Evolutionary conservation across 169 alveolate species (phyloP), one percentile per base, ranked within the genome.

Genomic region (Cryptosporidium ryanae): DNA sequence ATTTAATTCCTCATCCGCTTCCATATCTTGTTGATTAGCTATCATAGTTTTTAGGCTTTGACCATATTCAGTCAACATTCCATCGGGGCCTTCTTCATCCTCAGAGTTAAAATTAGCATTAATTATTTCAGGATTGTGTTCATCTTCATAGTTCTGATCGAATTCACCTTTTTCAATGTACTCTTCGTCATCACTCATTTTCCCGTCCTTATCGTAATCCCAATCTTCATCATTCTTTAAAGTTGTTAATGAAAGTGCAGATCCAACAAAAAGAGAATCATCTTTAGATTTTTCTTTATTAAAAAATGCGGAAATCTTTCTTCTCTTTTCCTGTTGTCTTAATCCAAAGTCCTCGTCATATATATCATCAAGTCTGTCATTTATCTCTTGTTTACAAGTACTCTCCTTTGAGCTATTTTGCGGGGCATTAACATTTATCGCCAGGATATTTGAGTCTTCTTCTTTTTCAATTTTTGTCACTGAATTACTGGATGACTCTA

Each of bases 21-120:
- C 87, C 87, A 76, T 76, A 76, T 76, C 87, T 25, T 76, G 76
- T 61, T 76, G 87, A 25, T 76, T 76, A 12, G 87, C 87, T 59
- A 76, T 76, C 87, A 76, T 76, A 1, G 70, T 76, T 43, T 76
- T 76, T 7, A 76, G 44, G 12, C 66, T 76, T 61, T 76, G 76
- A 13, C 87, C 87, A 46, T 76, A 76, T 76, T 76, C 87, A 7
- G 87, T 57, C 25, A 76, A 59, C n/a, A 76, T 59, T 15, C 59
- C 87, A 59, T 76, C 87, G 15, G 87, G 87, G 27, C 70, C 87
- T 44, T 76, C 87, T 17, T 76, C 87, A 18, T 76, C 87, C 34
- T 76, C 87, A 13, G 87, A 76, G 59, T 76, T 55, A 5, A 38
- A n/a, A 59, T 61, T 55, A 31, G 65, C 76, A 55, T 59, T 76